phyloP scores from a whole-genome alignment of 1,284 basidiomycete genomes.

The Rhodotorula sp. region DNA sequence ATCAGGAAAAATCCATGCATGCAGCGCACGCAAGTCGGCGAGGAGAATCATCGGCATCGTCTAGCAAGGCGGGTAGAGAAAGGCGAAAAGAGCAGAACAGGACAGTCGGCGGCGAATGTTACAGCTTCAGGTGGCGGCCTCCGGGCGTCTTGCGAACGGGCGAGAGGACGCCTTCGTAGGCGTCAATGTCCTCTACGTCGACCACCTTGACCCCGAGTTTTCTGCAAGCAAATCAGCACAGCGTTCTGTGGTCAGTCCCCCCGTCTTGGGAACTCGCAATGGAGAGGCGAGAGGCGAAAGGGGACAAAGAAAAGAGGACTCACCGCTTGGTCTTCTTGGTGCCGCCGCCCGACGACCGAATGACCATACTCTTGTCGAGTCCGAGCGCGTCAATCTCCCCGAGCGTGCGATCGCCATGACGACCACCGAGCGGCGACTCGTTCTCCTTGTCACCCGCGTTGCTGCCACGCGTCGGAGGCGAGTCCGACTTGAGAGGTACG shows the following conservation, averaged over 20 bases:
- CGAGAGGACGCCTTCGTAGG: constrained; percentile 17
- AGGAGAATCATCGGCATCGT: too few relatives aligned
- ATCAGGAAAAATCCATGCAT: too few relatives aligned
- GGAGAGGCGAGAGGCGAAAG: not conserved
- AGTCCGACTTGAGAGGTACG: not conserved
- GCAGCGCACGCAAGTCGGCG: too few relatives aligned
- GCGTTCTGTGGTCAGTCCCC: too few relatives aligned
- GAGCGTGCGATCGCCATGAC: constrained; percentile 2
- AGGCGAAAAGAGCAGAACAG: not conserved
- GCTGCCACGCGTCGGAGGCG: not conserved
- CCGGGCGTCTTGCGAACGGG: constrained; percentile 13
- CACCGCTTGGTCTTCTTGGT: constrained; percentile 31
- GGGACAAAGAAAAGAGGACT: not conserved
- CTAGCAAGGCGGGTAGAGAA: not conserved
- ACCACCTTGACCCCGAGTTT: constrained; percentile 21
- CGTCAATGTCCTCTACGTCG: constrained; percentile 31
- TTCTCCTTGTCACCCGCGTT: constrained; percentile 11
- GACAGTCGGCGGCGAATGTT: too few relatives aligned
- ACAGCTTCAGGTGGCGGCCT: not conserved
- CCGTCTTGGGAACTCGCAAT: too few relatives aligned
- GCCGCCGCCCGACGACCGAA: constrained; percentile 13
- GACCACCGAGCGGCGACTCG: not conserved
- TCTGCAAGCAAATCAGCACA: not conserved
- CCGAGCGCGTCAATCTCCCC: constrained; percentile 20
- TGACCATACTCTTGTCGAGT: constrained; percentile 29